phyloP scores from a whole-genome alignment of 306 rosid species.

The Begonia fuchsioides region DNA sequence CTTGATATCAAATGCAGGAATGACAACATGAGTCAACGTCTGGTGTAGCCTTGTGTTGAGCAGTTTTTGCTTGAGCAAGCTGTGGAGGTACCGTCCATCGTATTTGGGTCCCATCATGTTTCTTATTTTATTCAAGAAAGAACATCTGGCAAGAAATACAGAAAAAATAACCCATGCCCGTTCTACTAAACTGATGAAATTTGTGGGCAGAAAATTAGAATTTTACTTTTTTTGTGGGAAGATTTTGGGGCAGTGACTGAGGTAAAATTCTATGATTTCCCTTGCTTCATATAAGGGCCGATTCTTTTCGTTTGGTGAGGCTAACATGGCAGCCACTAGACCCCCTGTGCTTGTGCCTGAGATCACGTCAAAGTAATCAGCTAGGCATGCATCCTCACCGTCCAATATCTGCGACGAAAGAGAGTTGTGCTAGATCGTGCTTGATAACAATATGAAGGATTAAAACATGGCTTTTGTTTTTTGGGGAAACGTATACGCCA shows the following conservation, averaged over 20 bases:
- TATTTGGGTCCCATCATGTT: conserved; percentile 51
- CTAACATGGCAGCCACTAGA: conserved; percentile 45
- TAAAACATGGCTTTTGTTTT: no score
- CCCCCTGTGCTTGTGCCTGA: conserved; percentile 64
- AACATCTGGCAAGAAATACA: conserved; percentile 12
- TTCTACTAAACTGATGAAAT: background rate
- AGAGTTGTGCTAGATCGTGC: background rate
- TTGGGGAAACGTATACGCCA: no score
- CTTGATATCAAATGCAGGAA: conserved; percentile 38
- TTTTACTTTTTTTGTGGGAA: conserved; percentile 39
- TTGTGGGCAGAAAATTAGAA: conserved; percentile 3
- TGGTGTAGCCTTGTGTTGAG: conserved; percentile 38
- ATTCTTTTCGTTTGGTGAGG: conserved; percentile 43
- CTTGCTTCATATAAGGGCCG: conserved; percentile 47
- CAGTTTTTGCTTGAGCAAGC: conserved; percentile 22
- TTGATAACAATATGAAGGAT: no score
- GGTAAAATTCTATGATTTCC: conserved; percentile 50
- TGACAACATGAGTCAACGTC: conserved; percentile 48
- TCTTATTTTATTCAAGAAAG: conserved; percentile 3
- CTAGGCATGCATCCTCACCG: conserved; percentile 41
- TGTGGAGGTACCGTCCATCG: conserved; percentile 44
- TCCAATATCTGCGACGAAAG: conserved; percentile 34
- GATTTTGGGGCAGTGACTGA: conserved; percentile 31
- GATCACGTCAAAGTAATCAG: conserved; percentile 54
- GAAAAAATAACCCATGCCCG: background rate